Base-by-base conservation (phyloP, 1,284 basidiomycete species). In the Fomitiporia mediterranea region DNA sequence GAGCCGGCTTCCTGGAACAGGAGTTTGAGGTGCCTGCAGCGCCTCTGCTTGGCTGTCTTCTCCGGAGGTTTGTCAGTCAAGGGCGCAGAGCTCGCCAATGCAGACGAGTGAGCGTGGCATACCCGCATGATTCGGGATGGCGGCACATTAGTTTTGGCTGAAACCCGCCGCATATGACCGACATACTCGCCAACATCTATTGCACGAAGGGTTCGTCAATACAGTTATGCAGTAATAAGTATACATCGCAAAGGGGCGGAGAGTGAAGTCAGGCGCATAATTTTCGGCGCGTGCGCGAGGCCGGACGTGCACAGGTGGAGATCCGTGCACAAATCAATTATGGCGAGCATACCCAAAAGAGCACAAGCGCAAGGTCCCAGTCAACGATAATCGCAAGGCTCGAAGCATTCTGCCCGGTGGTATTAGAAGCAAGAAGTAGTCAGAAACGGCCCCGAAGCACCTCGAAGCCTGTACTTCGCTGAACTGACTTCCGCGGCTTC, bases 341-440 rank as follows among this genome's bases (percentile, higher is more conserved):
- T 37, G 21, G 34, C 13, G 50, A 25, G 7, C 9, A n/a, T 4
- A 34, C 35, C 47, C 27, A 49, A 49, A 51, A 51, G 21, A 46
- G 44, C 34, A 51, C 34, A 39, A 28, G 49, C 21, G 49, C 28
- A 40, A 39, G 35, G 49, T 46, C 35, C 34, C 34, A 40, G 49
- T 25, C 21, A 25, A 25, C 37, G 28, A 23, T 23, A 40, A 43
- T 39, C 51, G 39, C 44, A 40, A 40, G 50, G 23, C 37, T 51
- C 50, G 21, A 51, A 51, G 38, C 23, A 25, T 40, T 28, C 25
- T 30, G 23, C 27, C 27, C 40, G 51, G 51, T 43, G 51, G 28
- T 35, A 32, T 53, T 53, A 53, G 51, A 53, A 53, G 25, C 19
- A 46, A 46, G 30, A 28, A 46, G 30, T 8, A 28, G 6, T 42